These are phyloP conservation scores for Neonectria magnoliae DNA, from an alignment of 2,329 filamentous ascomycete species.

Conservation along the genomic window DNA sequence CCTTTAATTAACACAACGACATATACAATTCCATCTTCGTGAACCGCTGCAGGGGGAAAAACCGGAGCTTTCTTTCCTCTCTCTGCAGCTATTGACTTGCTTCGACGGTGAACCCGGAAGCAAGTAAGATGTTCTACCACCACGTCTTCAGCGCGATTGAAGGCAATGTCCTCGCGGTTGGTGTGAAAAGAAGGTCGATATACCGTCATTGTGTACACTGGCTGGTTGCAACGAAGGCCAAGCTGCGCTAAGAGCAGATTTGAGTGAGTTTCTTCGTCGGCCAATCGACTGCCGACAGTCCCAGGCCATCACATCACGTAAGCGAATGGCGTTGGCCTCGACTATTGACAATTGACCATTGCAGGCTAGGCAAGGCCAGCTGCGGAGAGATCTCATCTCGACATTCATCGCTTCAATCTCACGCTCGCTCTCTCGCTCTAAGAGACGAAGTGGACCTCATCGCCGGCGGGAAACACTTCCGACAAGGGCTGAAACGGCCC, in stretches of 20 bases:
- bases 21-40: too few species aligned
- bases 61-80: too few species aligned
- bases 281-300: constrained; percentile 30
- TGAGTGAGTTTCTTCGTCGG: constrained; percentile 35
- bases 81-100: too few species aligned
- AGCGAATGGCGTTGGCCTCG: constrained; percentile 26
- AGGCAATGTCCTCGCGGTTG: too few species aligned
- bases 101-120: too few species aligned
- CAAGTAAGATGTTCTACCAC: too few species aligned
- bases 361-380: neutral
- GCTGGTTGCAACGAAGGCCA: neutral
- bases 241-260: constrained; percentile 27
- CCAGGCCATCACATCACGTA: constrained; percentile 39
- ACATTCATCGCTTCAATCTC: neutral
- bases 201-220: too few species aligned
- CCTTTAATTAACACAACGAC: too few species aligned
- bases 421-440: neutral
- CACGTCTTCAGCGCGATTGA: too few species aligned
- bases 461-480: neutral
- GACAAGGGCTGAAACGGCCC: constrained; percentile 17
- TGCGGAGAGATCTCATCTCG: neutral
- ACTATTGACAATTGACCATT: neutral
- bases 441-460: neutral
- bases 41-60: too few species aligned
- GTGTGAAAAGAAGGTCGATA: too few species aligned